A percentile compares a stretch with the other conserved stretches of the same genome.
These are phyloP conservation scores for Cucurbita moschata DNA, from an alignment of 306 rosid genomes.

Conservation along the genomic window DNA sequence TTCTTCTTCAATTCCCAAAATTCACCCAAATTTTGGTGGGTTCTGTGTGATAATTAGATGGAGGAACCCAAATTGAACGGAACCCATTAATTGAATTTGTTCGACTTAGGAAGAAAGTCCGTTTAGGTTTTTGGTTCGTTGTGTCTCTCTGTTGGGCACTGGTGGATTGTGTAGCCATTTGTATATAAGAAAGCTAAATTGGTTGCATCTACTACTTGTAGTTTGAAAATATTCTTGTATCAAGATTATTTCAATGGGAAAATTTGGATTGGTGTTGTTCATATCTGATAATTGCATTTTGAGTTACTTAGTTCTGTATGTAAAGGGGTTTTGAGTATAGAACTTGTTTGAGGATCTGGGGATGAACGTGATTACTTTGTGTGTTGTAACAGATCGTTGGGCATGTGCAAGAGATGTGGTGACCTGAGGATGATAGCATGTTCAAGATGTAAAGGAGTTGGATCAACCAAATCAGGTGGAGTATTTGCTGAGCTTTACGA, in stretches of 20 bases:
- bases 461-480: slow-evolving; percentile 47
- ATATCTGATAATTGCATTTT: not conserved
- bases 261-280: not conserved
- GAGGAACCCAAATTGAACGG: not conserved
- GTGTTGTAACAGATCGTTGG: slow-evolving; percentile 37
- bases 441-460: slow-evolving; percentile 54
- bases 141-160: not conserved
- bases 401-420: slow-evolving; percentile 79
- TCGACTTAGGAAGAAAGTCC: not conserved
- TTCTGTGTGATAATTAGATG: not conserved
- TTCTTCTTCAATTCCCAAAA: not conserved
- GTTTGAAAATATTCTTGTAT: not conserved
- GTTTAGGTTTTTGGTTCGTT: not conserved
- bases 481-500: slow-evolving; percentile 33
- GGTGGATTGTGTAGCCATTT: not conserved
- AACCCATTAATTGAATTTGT: not conserved
- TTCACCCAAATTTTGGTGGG: not conserved
- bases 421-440: slow-evolving; percentile 66
- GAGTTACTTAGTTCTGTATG: no score
- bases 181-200: not conserved
- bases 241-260: not conserved
- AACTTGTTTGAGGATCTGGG: no score
- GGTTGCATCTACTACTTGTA: not conserved
- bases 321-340: no score
- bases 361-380: not conserved